A percentile compares a stretch with the other conserved stretches of the same genome.
Evolutionary conservation across 148 eudicot genomes (phyloP).

Genomic region (Chenopodium quinoa): DNA sequence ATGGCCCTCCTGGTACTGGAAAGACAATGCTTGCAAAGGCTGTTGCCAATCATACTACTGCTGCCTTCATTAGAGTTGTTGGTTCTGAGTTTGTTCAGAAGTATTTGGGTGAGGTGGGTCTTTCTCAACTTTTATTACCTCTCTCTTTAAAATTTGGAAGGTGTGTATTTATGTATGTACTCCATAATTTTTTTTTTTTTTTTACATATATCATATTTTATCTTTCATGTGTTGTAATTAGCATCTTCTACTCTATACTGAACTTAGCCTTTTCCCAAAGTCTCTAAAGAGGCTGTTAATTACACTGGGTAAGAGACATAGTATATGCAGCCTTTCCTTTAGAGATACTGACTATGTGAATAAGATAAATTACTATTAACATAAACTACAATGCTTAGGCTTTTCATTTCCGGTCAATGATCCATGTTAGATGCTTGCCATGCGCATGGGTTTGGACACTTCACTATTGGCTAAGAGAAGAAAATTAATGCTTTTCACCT

Average conservation of each 20-base stretch:
- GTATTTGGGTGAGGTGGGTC: constrained; percentile 83
- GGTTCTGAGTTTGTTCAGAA: constrained; percentile 97
- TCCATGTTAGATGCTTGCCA: background rate
- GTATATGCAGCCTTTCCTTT: background rate
- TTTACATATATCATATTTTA: background rate
- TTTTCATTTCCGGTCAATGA: background rate
- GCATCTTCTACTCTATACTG: background rate
- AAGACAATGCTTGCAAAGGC: constrained; percentile 97
- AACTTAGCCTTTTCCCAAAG: background rate
- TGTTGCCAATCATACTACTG: constrained; percentile 91
- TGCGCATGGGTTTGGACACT: background rate
- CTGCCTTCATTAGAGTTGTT: constrained; percentile 89
- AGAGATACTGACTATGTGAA: background rate
- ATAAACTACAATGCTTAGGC: background rate
- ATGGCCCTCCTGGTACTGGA: constrained; percentile 96
- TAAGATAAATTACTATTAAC: background rate
- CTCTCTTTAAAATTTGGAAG: background rate
- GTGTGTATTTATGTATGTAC: background rate
- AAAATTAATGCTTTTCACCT: background rate
- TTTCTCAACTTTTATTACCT: background rate
- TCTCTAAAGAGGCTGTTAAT: background rate
- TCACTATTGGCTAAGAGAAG: background rate
- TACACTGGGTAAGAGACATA: background rate
- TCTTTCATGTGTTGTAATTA: background rate
- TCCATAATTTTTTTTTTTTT: background rate